Evolutionary conservation across 2,329 filamentous ascomycete species (phyloP).

Genomic region (Pseudocercospora musae): DNA sequence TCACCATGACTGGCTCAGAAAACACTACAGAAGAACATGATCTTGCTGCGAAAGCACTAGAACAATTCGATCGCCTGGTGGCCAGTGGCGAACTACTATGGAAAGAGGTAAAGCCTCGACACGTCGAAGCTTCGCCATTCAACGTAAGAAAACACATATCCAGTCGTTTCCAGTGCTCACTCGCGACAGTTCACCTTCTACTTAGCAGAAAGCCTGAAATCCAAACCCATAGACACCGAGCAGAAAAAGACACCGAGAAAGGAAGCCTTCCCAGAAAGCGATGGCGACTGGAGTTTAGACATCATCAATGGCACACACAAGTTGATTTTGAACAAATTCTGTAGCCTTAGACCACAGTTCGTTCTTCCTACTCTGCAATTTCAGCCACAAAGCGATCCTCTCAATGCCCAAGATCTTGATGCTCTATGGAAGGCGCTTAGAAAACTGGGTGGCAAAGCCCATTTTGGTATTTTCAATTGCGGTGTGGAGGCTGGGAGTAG

Average conservation of each 20-base stretch:
- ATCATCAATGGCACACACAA: constrained; percentile 32
- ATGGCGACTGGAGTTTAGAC: constrained; percentile 31
- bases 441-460: constrained; percentile 22
- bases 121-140: neutral
- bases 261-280: constrained; percentile 14
- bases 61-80: constrained; percentile 13
- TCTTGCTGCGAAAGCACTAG: constrained; percentile 10
- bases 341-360: constrained; percentile 37
- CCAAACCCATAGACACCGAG: constrained; percentile 14
- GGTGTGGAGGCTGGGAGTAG: constrained; percentile 44
- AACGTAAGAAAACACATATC: constrained; percentile 5
- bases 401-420: constrained; percentile 38
- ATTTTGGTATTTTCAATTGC: constrained; percentile 47
- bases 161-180: no score
- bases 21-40: neutral
- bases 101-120: constrained; percentile 4
- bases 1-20: neutral
- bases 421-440: constrained; percentile 40
- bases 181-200: constrained; percentile 14
- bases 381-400: constrained; percentile 38
- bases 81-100: constrained; percentile 11
- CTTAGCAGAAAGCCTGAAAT: constrained; percentile 14
- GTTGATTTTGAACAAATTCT: constrained; percentile 40
- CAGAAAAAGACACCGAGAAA: constrained; percentile 2
- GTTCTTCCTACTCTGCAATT: constrained; percentile 42